Conservation (phyloP, 441 rosid genomes). For the Croton setiger region DNA sequence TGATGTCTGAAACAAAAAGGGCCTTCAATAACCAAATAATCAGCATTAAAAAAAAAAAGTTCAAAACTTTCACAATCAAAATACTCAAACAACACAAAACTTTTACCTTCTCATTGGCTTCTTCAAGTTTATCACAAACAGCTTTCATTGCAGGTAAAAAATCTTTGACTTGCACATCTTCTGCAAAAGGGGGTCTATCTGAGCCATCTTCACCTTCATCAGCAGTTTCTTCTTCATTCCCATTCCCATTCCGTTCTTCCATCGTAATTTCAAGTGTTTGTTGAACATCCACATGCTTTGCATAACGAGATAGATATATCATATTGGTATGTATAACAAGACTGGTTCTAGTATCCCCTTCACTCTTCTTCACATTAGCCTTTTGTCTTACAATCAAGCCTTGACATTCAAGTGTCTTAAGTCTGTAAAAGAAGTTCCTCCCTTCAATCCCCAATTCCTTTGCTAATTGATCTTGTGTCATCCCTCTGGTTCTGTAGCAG, state of each 20-base stretch:
- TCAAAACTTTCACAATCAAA: background rate
- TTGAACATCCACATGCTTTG: slow-evolving; percentile 73
- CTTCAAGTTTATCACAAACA: slow-evolving; percentile 78
- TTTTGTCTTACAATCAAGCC: slow-evolving; percentile 73
- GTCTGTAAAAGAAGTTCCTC: slow-evolving; percentile 60
- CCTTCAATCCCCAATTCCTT: slow-evolving; percentile 75
- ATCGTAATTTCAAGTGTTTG: slow-evolving; percentile 73
- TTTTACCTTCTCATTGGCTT: slow-evolving; percentile 75
- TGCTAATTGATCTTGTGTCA: slow-evolving; percentile 71
- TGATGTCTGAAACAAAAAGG: slow-evolving; percentile 33
- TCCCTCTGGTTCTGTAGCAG: slow-evolving; percentile 65
- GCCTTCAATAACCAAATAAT: slow-evolving; percentile 21
- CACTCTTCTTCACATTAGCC: too few species aligned
- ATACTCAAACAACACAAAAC: slow-evolving; percentile 2
- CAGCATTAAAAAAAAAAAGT: background rate
- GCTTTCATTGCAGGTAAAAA: slow-evolving; percentile 81
- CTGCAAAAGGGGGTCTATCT: slow-evolving; percentile 39
- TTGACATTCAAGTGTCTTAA: slow-evolving; percentile 72
- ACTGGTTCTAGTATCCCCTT: slow-evolving; percentile 60
- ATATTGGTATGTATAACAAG: slow-evolving; percentile 60
- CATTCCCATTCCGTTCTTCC: slow-evolving; percentile 37
- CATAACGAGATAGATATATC: slow-evolving; percentile 70
- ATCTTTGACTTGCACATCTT: slow-evolving; percentile 72
- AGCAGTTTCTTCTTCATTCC: slow-evolving; percentile 34
- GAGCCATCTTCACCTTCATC: slow-evolving; percentile 33